Evolutionary conservation across 805 yeast species (phyloP).

Genomic region (Monosporozyma aerobia): DNA sequence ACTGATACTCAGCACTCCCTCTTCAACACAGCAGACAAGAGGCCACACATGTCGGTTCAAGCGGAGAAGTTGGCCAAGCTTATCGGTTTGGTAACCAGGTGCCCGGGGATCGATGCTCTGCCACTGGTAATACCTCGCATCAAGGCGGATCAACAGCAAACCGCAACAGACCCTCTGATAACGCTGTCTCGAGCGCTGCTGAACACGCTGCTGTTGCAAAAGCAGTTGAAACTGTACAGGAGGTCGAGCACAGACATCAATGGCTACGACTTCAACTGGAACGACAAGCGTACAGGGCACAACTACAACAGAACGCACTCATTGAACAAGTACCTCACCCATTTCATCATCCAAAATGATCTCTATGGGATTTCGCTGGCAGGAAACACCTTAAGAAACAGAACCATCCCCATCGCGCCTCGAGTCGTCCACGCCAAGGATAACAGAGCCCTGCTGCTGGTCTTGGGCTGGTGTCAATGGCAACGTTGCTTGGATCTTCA

Average conservation of each 20-base stretch:
- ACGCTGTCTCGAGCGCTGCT: background rate
- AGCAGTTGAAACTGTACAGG: conserved; percentile 9
- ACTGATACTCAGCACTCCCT: too few relatives aligned
- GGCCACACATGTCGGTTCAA: background rate
- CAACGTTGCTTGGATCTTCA: background rate
- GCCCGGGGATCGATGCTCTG: background rate
- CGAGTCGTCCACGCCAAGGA: background rate
- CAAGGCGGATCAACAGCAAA: background rate
- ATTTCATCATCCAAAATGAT: background rate
- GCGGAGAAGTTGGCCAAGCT: background rate
- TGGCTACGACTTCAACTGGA: conserved; percentile 17
- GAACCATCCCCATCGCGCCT: background rate
- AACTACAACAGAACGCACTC: background rate
- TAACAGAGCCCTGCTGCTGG: background rate
- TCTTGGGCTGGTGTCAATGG: background rate
- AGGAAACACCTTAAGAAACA: background rate
- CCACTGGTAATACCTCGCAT: background rate
- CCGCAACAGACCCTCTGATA: background rate
- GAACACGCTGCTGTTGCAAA: background rate
- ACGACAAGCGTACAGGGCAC: background rate
- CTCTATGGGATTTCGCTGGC: background rate
- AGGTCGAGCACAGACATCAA: conserved; percentile 12
- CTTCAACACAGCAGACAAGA: too few relatives aligned
- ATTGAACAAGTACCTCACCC: background rate
- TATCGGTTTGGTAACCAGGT: background rate